These are phyloP conservation scores for Papilionanthe hybrid DNA, from an alignment of 116 monocot genomes.

Conservation along the genomic window DNA sequence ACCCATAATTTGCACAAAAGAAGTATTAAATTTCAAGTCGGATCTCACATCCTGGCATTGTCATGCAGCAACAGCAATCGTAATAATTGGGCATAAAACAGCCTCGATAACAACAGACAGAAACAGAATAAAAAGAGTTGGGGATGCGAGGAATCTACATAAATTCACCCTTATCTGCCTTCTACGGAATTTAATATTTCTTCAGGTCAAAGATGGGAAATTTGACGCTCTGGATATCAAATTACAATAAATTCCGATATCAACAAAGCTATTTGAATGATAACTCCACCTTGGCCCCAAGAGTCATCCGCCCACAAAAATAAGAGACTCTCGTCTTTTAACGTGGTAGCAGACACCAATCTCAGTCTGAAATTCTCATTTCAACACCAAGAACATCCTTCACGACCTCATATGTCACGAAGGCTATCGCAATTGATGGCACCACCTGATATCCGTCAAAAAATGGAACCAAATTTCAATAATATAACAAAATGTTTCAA, in stretches of 20 bases:
- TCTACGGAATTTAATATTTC: neutral
- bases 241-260: too few species aligned
- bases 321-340: neutral
- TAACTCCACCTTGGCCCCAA: neutral
- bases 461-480: too few species aligned
- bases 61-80: too few species aligned
- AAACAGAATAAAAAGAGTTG: neutral
- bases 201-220: neutral
- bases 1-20: too few species aligned
- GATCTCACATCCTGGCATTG: too few species aligned
- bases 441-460: constrained; percentile 56
- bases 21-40: too few species aligned
- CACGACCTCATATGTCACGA: constrained; percentile 87
- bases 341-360: neutral
- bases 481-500: too few species aligned
- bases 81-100: too few species aligned
- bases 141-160: neutral
- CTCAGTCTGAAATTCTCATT: constrained; percentile 88
- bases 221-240: constrained; percentile 2
- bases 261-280: too few species aligned
- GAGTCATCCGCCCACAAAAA: constrained; percentile 27
- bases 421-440: constrained; percentile 94
- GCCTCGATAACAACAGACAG: neutral
- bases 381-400: constrained; percentile 97
- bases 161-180: neutral